Percentiles rank a stretch among this genome's conserved stretches.
phyloP scores from a whole-genome alignment of 495 filamentous ascomycete genomes.

The Daldinia caldariorum region DNA sequence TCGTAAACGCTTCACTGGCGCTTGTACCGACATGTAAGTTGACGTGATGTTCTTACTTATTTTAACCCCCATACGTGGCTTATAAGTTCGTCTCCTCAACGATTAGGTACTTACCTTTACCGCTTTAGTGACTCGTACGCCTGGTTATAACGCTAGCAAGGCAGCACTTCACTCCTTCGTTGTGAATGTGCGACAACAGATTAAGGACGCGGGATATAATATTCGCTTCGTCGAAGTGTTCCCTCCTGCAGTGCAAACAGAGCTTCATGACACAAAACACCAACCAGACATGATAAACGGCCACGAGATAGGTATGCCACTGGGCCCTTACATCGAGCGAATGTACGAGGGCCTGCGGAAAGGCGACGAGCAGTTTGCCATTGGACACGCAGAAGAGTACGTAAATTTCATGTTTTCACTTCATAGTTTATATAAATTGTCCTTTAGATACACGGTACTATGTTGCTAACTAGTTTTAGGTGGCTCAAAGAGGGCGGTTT shows the following conservation, averaged over 20 bases:
- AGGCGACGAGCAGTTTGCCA: constrained; percentile 53
- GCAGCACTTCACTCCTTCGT: constrained; percentile 62
- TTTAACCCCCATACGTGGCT: not conserved
- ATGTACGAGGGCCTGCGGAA: constrained; percentile 61
- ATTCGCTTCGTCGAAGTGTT: constrained; percentile 68
- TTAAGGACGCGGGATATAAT: constrained; percentile 51
- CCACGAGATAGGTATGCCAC: constrained; percentile 63
- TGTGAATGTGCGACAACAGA: constrained; percentile 63
- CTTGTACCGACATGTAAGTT: constrained; percentile 50
- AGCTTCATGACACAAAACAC: constrained; percentile 59
- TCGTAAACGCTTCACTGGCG: constrained; percentile 56
- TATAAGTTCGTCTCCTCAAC: not conserved
- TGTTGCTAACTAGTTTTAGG: not conserved
- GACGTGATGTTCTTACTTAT: not conserved
- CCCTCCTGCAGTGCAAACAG: constrained; percentile 69
- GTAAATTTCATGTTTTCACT: not conserved
- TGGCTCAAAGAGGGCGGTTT: constrained; percentile 37
- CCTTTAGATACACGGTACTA: not conserved
- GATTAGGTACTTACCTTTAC: not conserved
- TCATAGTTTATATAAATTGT: not conserved
- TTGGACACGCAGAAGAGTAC: constrained; percentile 33
- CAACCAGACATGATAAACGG: constrained; percentile 54
- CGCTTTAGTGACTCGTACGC: constrained; percentile 41
- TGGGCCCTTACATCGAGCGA: constrained; percentile 62
- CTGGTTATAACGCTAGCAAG: constrained; percentile 63